Evolutionary conservation across 805 yeast genomes (phyloP), one percentile per base, ranked within the genome.

Genomic region (Kluyveromyces aestuarii): DNA sequence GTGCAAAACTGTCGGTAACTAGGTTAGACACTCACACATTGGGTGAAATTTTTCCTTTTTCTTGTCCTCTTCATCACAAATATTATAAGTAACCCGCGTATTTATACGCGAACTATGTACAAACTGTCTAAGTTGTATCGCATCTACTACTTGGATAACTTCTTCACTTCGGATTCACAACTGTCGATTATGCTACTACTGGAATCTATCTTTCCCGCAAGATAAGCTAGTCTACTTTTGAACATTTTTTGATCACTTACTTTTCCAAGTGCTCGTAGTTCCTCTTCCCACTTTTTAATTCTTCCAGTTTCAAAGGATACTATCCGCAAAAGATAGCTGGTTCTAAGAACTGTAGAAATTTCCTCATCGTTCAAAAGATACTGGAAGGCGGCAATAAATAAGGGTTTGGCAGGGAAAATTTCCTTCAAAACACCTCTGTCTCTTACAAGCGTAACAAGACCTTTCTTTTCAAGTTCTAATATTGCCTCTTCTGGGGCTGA

Each of bases 381-480:
- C 49, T 72, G 58, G 68, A 91, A 93, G 0, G 98, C 96, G 0
- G 90, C 86, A 49, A 76, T 74, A 64, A 72, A 89, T 19, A 93
- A 69, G 2, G 99, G 98, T 57, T 89, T 82, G 0, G 96, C 95
- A 1, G 96, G 87, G 18, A 69, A 66, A 17, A 93, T 77, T 7
- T 76, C 75, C 41, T 72, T 69, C 18, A 87, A 67, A 27, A 87
- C 76, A 16, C 97, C 98, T 53, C 86, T 83, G 40, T 82, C 85
- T 51, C 88, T 76, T n/a, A 76, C 70, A 48, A 88, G 75, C 1
- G 83, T 68, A 39, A 93, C 76, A 57, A 93, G 67, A 42, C 90
- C 96, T 37, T 80, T 77, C 60, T 81, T 84, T 61, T 91, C 98
- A 59, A 93, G 72, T 4, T 82, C 82, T 5, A 80, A 67, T 30